Evolutionary conservation across 1,284 basidiomycete genomes (phyloP), one percentile per base, ranked within the genome.

Genomic region (Fomitopsis schrenkii): DNA sequence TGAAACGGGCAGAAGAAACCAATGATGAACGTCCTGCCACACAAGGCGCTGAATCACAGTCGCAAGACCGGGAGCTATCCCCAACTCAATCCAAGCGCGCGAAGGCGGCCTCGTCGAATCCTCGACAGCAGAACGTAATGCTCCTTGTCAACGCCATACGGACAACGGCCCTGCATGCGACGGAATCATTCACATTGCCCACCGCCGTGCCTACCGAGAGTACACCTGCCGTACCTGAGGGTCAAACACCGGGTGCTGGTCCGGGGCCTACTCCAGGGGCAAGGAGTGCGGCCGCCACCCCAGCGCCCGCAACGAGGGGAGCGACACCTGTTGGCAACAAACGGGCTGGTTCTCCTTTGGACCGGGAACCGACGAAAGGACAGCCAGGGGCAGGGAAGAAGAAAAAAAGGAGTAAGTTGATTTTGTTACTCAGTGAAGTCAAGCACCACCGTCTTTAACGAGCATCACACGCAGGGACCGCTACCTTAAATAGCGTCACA

Each of bases 81-180:
- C 58, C 55, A 26, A 56, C 63, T 26, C 64, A 30, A 15, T 30
- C 40, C 33, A 57, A 58, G 59, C 62, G 57, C 46, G 35, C 45
- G 12, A 17, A n/a, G 19, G 36, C 22, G 22, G 22, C 22, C 19
- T 59, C 41, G 28, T 40, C 57, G 73, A 77, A 40, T 26, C 86
- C 81, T 70, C 85, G 83, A 66, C 83, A 83, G 64, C 83, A 89
- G 69, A 91, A 92, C 69, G 84, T 79, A 62, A 76, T 81, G 66
- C 79, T 91, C 40, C 79, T 92, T 64, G 74, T 86, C 67, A 85
- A 88, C 65, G 90, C 90, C 17, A 92, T 92, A 89, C 81, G 80
- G 62, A 84, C 89, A 5, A 91, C 90, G 1, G 89, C 88, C 8
- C 75, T 80, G 46, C 89, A 92, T 68, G 82, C 89, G 44, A 85